phyloP scores from a whole-genome alignment of 768 basidiomycete genomes.

The Lentinula guzmanii region DNA sequence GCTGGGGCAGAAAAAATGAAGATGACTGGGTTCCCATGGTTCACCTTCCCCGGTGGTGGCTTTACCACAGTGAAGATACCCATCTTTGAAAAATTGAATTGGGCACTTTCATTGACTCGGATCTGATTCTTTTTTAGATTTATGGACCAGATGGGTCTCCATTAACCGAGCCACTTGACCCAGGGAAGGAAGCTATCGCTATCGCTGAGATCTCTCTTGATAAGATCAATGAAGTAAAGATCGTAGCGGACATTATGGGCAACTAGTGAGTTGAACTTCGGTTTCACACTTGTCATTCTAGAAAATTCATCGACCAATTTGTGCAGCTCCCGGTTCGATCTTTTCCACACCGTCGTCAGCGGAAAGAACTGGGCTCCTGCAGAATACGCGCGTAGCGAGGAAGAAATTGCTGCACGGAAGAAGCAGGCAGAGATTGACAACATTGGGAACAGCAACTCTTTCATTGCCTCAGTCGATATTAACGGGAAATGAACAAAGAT shows the following conservation, averaged over 20 bases:
- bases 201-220: conserved; percentile 22
- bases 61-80: conserved; percentile 15
- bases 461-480: not conserved
- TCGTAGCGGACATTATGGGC: conserved; percentile 20
- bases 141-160: conserved; percentile 24
- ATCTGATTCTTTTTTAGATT: conserved; percentile 11
- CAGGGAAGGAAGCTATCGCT: conserved; percentile 20
- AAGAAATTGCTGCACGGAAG: not conserved
- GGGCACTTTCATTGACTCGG: not conserved
- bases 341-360: conserved; percentile 20
- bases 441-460: conserved; percentile 3
- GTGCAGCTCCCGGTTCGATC: conserved; percentile 18
- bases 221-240: conserved; percentile 23
- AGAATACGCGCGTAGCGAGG: conserved; percentile 11
- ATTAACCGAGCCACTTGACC: conserved; percentile 16
- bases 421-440: conserved; percentile 9
- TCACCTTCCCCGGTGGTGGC: conserved; percentile 21
- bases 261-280: conserved; percentile 14
- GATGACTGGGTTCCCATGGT: conserved; percentile 21
- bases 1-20: conserved; percentile 23
- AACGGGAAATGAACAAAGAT: not conserved
- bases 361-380: conserved; percentile 21
- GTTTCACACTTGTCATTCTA: not conserved
- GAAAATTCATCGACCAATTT: not conserved
- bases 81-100: not conserved